Evolutionary conservation across 75 land plant species (phyloP).

Genomic region (Isoetes taiwanensis): DNA sequence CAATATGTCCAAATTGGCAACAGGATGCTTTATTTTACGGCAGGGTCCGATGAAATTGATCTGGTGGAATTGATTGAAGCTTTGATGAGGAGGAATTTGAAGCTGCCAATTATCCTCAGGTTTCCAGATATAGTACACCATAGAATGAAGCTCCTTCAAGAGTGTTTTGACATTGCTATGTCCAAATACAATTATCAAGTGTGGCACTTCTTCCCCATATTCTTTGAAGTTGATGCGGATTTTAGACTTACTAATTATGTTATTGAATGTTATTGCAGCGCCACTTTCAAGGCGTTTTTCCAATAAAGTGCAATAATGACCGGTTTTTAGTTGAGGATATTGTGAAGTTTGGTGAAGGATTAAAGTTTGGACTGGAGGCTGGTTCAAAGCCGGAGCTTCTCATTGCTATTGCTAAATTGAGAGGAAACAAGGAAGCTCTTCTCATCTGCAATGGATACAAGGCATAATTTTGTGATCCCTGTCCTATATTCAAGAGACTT

Average conservation of each 20-base stretch:
- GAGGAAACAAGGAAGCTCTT: conserved; percentile 24
- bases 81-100: conserved; percentile 9
- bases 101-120: conserved; percentile 23
- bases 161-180: conserved; percentile 23
- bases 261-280: conserved; percentile 27
- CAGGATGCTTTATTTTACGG: background rate
- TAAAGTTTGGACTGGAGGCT: conserved; percentile 31
- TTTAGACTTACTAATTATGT: no score
- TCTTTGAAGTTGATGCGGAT: no score
- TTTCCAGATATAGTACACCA: conserved; percentile 31
- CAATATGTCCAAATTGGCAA: background rate
- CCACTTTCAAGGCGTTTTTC: conserved; percentile 36
- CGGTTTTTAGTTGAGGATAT: conserved; percentile 22
- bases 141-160: conserved; percentile 20
- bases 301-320: conserved; percentile 36
- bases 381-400: conserved; percentile 42
- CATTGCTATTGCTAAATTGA: conserved; percentile 28
- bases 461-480: conserved; percentile 11
- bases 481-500: background rate
- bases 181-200: conserved; percentile 24
- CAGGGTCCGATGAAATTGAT: conserved; percentile 27
- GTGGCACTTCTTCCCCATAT: background rate
- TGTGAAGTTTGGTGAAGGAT: conserved; percentile 28
- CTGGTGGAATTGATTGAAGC: conserved; percentile 21
- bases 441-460: conserved; percentile 45